These are phyloP conservation scores for Durio zibethinus DNA, from an alignment of 345 rosid species.

Conservation along the genomic window DNA sequence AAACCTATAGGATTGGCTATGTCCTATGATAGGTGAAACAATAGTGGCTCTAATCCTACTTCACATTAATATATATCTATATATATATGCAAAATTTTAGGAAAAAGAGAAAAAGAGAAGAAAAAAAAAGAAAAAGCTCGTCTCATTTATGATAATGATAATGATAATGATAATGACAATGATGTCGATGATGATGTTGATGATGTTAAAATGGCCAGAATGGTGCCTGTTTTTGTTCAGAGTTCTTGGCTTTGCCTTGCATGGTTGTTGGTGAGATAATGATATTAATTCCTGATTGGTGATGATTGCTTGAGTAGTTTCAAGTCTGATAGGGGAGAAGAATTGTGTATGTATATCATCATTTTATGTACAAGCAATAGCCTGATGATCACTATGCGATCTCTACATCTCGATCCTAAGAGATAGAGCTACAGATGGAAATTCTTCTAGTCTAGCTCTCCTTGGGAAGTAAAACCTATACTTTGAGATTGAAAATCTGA, in stretches of 20 bases:
- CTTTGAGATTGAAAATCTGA: no score
- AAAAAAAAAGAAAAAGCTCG: conserved; percentile 7
- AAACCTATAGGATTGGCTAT: background rate
- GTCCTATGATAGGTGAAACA: background rate
- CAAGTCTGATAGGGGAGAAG: background rate
- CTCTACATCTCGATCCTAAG: background rate
- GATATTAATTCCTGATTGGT: background rate
- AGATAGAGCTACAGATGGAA: background rate
- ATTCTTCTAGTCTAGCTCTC: no score
- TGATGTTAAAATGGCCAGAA: background rate
- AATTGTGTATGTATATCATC: background rate
- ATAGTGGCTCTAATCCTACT: background rate
- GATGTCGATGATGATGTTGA: background rate
- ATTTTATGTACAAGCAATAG: background rate
- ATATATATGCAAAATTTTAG: background rate
- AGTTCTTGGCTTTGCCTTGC: conserved; percentile 14
- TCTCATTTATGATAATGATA: conserved; percentile 22
- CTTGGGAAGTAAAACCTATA: background rate
- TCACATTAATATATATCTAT: background rate
- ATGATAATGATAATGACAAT: no score
- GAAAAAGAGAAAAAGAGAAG: background rate
- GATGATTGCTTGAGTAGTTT: background rate
- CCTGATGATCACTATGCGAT: background rate
- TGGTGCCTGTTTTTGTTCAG: background rate
- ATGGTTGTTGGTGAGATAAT: conserved; percentile 19